Evolutionary conservation across 805 yeast species (phyloP).

Genomic region (Hanseniaspora lindneri): DNA sequence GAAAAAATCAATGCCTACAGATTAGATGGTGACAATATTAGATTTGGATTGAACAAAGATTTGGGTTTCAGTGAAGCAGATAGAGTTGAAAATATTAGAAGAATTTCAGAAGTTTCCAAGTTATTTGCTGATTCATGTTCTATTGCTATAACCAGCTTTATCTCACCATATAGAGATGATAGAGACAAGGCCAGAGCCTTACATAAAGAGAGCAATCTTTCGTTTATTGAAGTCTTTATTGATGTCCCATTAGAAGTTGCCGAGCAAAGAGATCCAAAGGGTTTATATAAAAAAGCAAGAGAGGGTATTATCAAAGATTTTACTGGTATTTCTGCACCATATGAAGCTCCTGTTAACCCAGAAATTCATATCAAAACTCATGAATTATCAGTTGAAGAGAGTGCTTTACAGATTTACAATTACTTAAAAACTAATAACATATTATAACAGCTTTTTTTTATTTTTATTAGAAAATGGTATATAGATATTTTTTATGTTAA

Average conservation of each 20-base stretch:
- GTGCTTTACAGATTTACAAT: slow-evolving; percentile 58
- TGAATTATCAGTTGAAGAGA: slow-evolving; percentile 61
- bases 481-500: no score
- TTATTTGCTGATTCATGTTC: slow-evolving; percentile 87
- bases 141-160: slow-evolving; percentile 80
- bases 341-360: slow-evolving; percentile 79
- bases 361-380: slow-evolving; percentile 74
- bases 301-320: slow-evolving; percentile 88
- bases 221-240: slow-evolving; percentile 81
- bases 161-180: slow-evolving; percentile 79
- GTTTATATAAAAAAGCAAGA: slow-evolving; percentile 90
- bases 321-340: slow-evolving; percentile 92
- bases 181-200: slow-evolving; percentile 76
- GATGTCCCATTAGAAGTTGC: slow-evolving; percentile 93
- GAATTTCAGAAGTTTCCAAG: slow-evolving; percentile 90
- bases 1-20: slow-evolving; percentile 67
- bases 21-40: slow-evolving; percentile 85
- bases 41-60: slow-evolving; percentile 92
- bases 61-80: slow-evolving; percentile 85
- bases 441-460: not conserved
- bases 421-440: slow-evolving; percentile 47
- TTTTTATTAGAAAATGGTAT: not conserved
- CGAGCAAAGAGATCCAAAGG: slow-evolving; percentile 95
- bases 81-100: slow-evolving; percentile 86
- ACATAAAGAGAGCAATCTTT: slow-evolving; percentile 61